These are phyloP conservation scores for Pseudopyrenochaeta lycopersici DNA, from an alignment of 2,329 filamentous ascomycete genomes.

Conservation along the genomic window DNA sequence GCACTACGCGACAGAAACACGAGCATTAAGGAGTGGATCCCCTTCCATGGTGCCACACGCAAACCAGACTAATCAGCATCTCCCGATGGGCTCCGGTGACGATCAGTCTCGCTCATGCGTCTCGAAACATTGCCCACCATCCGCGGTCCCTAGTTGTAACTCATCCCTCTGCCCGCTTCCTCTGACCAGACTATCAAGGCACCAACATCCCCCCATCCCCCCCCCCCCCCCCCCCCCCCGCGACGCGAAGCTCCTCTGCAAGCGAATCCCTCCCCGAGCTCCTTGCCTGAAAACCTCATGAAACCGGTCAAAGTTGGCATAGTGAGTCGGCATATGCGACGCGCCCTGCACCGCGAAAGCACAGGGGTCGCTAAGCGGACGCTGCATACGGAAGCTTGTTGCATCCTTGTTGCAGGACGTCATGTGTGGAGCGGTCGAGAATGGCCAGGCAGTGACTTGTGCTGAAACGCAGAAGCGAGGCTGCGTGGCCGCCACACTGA, in stretches of 20 bases:
- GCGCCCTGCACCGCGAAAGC: conserved; percentile 7
- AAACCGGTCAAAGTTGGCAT: conserved; percentile 14
- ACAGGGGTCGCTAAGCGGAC: not conserved
- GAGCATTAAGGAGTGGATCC: conserved; percentile 11
- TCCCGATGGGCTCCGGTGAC: conserved; percentile 10
- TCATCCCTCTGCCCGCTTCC: not conserved
- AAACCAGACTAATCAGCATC: conserved; percentile 1
- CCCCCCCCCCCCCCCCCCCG: not conserved
- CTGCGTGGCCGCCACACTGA: conserved; percentile 7
- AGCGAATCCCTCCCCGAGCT: not conserved
- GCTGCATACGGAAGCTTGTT: conserved; percentile 7
- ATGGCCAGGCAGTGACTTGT: conserved; percentile 4
- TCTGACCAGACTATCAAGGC: not conserved
- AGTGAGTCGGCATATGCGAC: conserved; percentile 15
- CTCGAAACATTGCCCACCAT: not conserved
- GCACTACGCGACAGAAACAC: conserved; percentile 21
- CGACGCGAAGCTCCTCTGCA: not conserved
- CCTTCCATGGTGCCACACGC: conserved; percentile 3
- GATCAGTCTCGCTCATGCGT: conserved; percentile 5
- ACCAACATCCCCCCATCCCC: not conserved
- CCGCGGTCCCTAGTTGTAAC: not conserved
- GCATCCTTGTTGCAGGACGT: conserved; percentile 21
- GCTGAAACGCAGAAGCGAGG: conserved; percentile 2
- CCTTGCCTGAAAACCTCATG: not conserved
- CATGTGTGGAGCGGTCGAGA: conserved; percentile 18